Percentiles rank a stretch among this genome's conserved stretches.
Conservation (phyloP, 2,329 filamentous ascomycete species). For the Stemphylium lycopersici region DNA sequence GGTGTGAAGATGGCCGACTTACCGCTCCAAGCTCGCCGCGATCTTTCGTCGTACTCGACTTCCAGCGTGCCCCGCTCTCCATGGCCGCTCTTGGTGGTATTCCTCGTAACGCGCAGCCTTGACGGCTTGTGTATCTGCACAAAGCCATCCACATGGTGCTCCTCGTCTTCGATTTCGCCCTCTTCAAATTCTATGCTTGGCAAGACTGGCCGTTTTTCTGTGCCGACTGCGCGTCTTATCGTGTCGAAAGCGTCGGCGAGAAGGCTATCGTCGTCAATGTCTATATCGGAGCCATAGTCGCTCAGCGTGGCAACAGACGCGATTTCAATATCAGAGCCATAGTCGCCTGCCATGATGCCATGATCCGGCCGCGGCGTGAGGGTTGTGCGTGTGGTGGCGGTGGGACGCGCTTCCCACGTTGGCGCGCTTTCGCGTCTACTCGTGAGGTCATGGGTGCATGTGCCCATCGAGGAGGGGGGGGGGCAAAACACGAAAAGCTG, state of each 20-base stretch:
- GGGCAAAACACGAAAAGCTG: too few relatives aligned
- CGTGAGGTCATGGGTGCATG: conserved; percentile 21
- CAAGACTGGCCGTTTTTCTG: conserved; percentile 14
- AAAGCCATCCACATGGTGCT: conserved; percentile 52
- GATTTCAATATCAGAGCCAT: conserved; percentile 67
- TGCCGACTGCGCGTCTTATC: conserved; percentile 3
- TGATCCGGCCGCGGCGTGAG: conserved; percentile 15
- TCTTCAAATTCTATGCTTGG: conserved; percentile 33
- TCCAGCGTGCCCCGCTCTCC: conserved; percentile 43
- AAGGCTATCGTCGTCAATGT: conserved; percentile 63
- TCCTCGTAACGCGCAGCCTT: conserved; percentile 26
- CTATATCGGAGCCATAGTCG: conserved; percentile 71
- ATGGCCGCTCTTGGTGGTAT: conserved; percentile 4
- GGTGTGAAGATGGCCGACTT: conserved; percentile 3
- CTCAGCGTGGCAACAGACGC: conserved; percentile 52
- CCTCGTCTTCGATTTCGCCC: conserved; percentile 27
- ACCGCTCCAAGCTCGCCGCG: conserved; percentile 46
- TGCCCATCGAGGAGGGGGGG: conserved; percentile 3
- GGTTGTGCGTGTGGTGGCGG: conserved; percentile 11
- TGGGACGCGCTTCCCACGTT: conserved; percentile 15
- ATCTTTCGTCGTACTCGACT: conserved; percentile 51
- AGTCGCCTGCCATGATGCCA: conserved; percentile 57
- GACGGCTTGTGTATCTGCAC: conserved; percentile 47
- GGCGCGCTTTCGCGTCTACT: conserved; percentile 22
- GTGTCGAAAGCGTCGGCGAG: conserved; percentile 24